These are phyloP conservation scores for Neospora caninum DNA, from an alignment of 169 alveolate species.

Conservation along the genomic window DNA sequence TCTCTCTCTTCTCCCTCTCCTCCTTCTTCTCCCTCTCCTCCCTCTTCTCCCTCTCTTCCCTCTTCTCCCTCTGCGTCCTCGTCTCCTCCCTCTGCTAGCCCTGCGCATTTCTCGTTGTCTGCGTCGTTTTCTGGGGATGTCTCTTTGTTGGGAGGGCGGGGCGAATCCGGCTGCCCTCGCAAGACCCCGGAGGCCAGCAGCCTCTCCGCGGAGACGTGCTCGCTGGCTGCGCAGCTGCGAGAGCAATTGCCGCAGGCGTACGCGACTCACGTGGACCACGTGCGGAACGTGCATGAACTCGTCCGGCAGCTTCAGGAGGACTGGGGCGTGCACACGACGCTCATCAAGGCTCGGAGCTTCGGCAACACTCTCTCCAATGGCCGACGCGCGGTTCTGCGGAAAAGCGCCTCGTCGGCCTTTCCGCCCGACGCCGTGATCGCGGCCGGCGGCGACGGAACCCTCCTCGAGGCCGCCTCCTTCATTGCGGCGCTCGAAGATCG, in stretches of 20 bases:
- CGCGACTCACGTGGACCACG: constrained; percentile 51
- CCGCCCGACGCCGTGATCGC: constrained; percentile 65
- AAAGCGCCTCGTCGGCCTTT: constrained; percentile 30
- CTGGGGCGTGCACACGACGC: constrained; percentile 51
- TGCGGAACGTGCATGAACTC: constrained; percentile 38
- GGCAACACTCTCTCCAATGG: background rate
- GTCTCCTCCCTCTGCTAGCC: too few relatives aligned
- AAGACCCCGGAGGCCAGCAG: background rate
- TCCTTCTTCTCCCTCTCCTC: background rate
- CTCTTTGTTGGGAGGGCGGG: background rate
- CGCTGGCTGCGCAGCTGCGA: constrained; percentile 24
- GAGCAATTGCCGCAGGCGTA: constrained; percentile 52
- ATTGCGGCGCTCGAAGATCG: constrained; percentile 70
- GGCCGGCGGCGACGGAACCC: constrained; percentile 85
- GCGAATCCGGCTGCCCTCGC: background rate
- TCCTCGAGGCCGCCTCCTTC: constrained; percentile 82
- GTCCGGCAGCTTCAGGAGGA: constrained; percentile 57
- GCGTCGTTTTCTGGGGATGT: too few relatives aligned
- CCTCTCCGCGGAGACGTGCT: background rate
- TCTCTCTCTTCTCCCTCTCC: background rate
- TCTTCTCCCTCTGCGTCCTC: background rate
- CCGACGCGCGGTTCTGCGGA: background rate
- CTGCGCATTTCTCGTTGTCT: too few relatives aligned
- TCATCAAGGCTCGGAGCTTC: constrained; percentile 44
- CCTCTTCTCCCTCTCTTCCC: background rate